These are phyloP conservation scores for Microstegium vimineum DNA, from an alignment of 176 grass and related monocot genomes.

Conservation along the genomic window DNA sequence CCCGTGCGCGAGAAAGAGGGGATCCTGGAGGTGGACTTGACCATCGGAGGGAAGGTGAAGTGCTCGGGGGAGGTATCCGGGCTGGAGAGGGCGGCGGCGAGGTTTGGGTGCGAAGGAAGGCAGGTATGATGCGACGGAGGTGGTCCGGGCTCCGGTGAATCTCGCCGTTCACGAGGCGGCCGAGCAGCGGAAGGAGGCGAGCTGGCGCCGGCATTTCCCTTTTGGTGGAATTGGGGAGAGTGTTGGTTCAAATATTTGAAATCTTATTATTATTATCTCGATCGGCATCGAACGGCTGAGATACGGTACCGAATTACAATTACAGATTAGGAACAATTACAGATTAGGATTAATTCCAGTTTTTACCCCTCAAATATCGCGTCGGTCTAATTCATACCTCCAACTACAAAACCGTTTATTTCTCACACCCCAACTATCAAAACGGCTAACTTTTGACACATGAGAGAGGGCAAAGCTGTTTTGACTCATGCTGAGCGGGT, in stretches of 20 bases:
- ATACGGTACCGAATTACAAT: neutral
- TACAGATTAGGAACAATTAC: too few relatives aligned
- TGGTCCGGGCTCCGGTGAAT: slow-evolving; percentile 17
- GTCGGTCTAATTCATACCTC: too few relatives aligned
- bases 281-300: neutral
- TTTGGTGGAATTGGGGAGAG: neutral
- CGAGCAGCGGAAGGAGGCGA: slow-evolving; percentile 43
- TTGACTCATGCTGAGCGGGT: too few relatives aligned
- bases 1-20: slow-evolving; percentile 32
- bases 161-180: slow-evolving; percentile 44
- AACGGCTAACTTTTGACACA: too few relatives aligned
- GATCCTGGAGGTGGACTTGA: slow-evolving; percentile 39
- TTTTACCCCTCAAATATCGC: too few relatives aligned
- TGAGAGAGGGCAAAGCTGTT: too few relatives aligned
- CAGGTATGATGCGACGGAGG: slow-evolving; percentile 42
- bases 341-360: too few relatives aligned
- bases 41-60: slow-evolving; percentile 39
- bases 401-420: too few relatives aligned
- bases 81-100: slow-evolving; percentile 37
- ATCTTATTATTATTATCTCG: neutral
- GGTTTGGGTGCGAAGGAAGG: slow-evolving; percentile 42
- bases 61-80: slow-evolving; percentile 1
- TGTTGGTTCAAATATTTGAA: slow-evolving; percentile 8
- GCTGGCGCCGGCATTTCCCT: slow-evolving; percentile 26
- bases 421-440: too few relatives aligned